Conservation (phyloP, 352 stramenopile species). For the Blastocystis sp. region DNA sequence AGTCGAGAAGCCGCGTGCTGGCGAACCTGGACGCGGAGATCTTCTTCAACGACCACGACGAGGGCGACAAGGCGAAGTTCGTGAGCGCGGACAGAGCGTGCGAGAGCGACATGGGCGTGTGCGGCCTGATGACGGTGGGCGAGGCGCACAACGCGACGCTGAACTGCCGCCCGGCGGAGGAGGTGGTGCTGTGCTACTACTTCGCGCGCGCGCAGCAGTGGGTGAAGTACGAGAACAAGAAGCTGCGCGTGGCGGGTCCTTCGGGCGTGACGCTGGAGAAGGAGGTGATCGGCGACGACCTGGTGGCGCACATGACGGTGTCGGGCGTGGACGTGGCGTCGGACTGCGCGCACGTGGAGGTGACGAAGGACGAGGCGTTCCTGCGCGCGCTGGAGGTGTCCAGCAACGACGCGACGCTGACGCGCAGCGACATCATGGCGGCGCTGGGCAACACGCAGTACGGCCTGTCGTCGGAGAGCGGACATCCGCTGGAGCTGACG, state of each 20-base stretch:
- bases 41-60: constrained; percentile 49
- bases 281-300: constrained; percentile 34
- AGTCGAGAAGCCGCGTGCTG: neutral
- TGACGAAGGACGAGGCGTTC: constrained; percentile 27
- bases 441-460: constrained; percentile 58
- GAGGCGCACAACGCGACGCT: neutral
- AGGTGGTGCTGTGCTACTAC: constrained; percentile 59
- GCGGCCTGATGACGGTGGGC: constrained; percentile 9
- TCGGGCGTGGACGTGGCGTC: constrained; percentile 18
- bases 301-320: constrained; percentile 29
- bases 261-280: neutral
- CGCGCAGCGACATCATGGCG: neutral
- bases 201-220: constrained; percentile 39
- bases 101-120: constrained; percentile 29
- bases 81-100: neutral
- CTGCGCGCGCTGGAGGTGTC: neutral
- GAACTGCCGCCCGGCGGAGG: neutral
- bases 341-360: neutral
- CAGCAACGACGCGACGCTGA: constrained; percentile 7
- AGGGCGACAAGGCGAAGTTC: constrained; percentile 54
- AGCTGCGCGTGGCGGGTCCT: constrained; percentile 5
- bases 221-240: constrained; percentile 5
- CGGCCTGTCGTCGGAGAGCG: constrained; percentile 51
- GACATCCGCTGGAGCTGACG: constrained; percentile 31
- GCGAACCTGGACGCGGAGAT: neutral